phyloP scores from a whole-genome alignment of 2,329 filamentous ascomycete species.

The Chaetomium sp. region DNA sequence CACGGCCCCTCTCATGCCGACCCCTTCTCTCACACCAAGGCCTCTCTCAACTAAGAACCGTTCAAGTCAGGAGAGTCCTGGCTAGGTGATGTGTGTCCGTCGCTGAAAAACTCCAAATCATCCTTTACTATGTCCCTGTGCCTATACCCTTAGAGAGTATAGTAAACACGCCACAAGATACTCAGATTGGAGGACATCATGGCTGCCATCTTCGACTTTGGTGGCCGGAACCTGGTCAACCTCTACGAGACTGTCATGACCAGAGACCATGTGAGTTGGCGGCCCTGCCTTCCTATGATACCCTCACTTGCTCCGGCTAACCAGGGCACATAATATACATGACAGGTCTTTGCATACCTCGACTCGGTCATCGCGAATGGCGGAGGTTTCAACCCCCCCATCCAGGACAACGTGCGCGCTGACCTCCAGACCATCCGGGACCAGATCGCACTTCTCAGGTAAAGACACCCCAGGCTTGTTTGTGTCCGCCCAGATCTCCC shows the following conservation, averaged over 20 bases:
- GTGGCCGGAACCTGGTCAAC: background rate
- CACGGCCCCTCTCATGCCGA: too few relatives aligned
- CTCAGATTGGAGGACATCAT: background rate
- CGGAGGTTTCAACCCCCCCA: background rate
- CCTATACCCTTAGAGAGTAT: too few relatives aligned
- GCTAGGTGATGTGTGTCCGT: too few relatives aligned
- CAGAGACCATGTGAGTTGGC: background rate
- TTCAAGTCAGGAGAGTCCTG: too few relatives aligned
- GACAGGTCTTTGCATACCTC: background rate
- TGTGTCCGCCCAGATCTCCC: background rate
- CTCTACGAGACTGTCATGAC: background rate
- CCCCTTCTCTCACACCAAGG: too few relatives aligned
- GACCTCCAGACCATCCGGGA: background rate
- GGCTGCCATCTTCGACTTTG: background rate
- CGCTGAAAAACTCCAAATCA: too few relatives aligned
- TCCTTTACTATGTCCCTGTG: too few relatives aligned
- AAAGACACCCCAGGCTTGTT: too few relatives aligned
- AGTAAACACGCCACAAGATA: background rate
- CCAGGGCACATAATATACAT: background rate
- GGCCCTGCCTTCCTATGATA: background rate
- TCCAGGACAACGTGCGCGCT: background rate
- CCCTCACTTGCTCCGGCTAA: background rate
- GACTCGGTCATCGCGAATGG: background rate
- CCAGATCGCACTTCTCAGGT: background rate
- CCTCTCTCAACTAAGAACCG: too few relatives aligned